A percentile compares a stretch with the other conserved stretches of the same genome.
Conservation (phyloP, 192 early-diverging fungal genomes). For the Kickxella alabastrina region DNA sequence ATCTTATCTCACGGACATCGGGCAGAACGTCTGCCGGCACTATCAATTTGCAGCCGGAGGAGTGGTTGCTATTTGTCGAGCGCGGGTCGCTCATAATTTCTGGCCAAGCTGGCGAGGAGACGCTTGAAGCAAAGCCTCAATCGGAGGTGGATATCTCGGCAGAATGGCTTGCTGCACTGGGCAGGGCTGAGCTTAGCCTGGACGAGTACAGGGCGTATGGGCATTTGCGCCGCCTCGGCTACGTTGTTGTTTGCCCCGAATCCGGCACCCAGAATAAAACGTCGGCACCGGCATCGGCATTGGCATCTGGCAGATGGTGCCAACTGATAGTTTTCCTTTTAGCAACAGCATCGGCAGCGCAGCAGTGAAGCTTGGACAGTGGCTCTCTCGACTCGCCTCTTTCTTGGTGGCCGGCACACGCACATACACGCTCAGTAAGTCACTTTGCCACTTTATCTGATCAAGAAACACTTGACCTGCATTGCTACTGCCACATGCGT, state of each 20-base stretch:
- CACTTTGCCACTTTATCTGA: no score
- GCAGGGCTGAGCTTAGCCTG: slow-evolving; percentile 8
- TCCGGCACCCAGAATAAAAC: no score
- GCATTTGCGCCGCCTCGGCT: slow-evolving; percentile 30
- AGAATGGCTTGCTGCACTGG: slow-evolving; percentile 13
- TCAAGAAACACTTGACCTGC: no score
- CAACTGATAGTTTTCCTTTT: no score
- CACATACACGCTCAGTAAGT: slow-evolving; percentile 5
- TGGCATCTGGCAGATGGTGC: not conserved
- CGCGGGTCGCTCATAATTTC: slow-evolving; percentile 18
- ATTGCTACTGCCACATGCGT: no score
- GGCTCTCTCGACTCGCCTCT: no score
- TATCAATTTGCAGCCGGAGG: slow-evolving; percentile 25
- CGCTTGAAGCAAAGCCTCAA: no score
- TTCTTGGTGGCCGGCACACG: no score
- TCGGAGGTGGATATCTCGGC: not conserved
- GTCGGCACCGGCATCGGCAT: no score
- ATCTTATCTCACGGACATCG: slow-evolving; percentile 21
- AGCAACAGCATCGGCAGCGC: no score
- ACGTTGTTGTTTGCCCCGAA: slow-evolving; percentile 16
- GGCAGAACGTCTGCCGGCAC: slow-evolving; percentile 9
- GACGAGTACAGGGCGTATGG: slow-evolving; percentile 25
- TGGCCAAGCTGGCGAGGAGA: not conserved
- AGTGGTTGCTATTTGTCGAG: slow-evolving; percentile 37
- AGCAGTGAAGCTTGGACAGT: no score